Evolutionary conservation across 805 yeast genomes (phyloP).

Genomic region (Wickerhamiella sorbophila): DNA sequence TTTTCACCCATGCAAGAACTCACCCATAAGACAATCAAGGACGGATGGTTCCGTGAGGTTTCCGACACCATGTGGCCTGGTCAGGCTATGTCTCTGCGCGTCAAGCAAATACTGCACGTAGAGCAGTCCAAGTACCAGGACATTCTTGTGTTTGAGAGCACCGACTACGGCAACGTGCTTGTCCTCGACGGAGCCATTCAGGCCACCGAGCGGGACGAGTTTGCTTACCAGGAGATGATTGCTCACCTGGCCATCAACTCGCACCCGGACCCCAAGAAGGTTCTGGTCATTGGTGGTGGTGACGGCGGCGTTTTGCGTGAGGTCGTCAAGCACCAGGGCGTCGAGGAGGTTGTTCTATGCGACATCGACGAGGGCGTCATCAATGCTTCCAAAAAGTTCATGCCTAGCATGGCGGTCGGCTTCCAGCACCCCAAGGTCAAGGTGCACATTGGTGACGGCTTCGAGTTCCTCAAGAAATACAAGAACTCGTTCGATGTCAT

Average conservation of each 20-base stretch:
- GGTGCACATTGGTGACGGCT: constrained; percentile 94
- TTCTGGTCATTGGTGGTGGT: constrained; percentile 95
- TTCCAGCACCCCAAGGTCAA: constrained; percentile 79
- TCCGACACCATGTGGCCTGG: constrained; percentile 98
- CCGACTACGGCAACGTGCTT: constrained; percentile 88
- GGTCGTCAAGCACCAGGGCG: constrained; percentile 71
- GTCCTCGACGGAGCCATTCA: constrained; percentile 92
- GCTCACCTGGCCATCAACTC: constrained; percentile 84
- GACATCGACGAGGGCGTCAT: constrained; percentile 94
- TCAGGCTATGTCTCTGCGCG: constrained; percentile 86
- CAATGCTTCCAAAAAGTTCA: constrained; percentile 67
- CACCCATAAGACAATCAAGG: constrained; percentile 24
- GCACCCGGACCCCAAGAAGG: constrained; percentile 88
- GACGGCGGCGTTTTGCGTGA: constrained; percentile 98
- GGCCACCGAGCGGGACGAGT: constrained; percentile 94
- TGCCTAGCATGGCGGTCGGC: constrained; percentile 77
- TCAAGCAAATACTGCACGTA: constrained; percentile 70
- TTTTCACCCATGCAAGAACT: constrained; percentile 14
- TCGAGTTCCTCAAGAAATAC: constrained; percentile 77
- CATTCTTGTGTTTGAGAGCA: constrained; percentile 80
- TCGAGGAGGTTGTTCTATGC: constrained; percentile 81
- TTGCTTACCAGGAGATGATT: constrained; percentile 97
- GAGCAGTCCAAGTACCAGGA: constrained; percentile 88
- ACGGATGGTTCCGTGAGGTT: constrained; percentile 95
- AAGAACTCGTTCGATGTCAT: constrained; percentile 85